Base-by-base conservation (phyloP, 2,329 filamentous ascomycete species). In the Colletotrichum limetticola region DNA sequence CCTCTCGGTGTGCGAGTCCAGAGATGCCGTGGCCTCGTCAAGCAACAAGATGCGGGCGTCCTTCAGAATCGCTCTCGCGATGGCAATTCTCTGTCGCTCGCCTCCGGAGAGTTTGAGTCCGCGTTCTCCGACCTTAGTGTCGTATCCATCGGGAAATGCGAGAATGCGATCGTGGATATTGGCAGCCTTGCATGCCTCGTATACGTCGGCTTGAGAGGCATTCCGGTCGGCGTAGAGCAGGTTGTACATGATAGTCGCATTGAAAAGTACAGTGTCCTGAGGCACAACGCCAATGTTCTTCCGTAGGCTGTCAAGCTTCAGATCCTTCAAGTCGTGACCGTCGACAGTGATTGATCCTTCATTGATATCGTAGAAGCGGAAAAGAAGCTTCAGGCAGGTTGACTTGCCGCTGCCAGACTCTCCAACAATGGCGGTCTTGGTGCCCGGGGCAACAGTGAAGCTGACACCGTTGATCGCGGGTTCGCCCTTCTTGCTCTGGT, bases 11-110 rank as follows among this genome's bases (percentile, higher is more conserved):
- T 89, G 86, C 0, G 90, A 89, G 66, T 93, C 89, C 26, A 94
- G 87, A 3, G 92, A 91, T 1, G 91, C 92, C 4, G 93, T 94
- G 0, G 92, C 90, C 79, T 94, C 92, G 76, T 94, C 92, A 0
- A 94, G 85, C 71, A 94, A 87, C 30, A 94, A 86, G 66, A 94
- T 90, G 64, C 91, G 91, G 0, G 92, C 90, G 61, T 91, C 90
- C 79, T 93, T 93, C 58, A 94, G 85, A 16, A 94, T 86, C 1
- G 92, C 91, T 16, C 92, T 88, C 0, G 89, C 89, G 69, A 91
- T 91, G 2, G 89, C 89, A 59, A 89, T 79, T 82, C 89, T 85
- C 77, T 91, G 89, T 26, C 89, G 86, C 80, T 91, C 89, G 19
- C 89, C 89, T n/a, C 89, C 89, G 2, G 89, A 91, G 6, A 91